Conservation (phyloP, 768 basidiomycete genomes). For the Tulasnella sp. region DNA sequence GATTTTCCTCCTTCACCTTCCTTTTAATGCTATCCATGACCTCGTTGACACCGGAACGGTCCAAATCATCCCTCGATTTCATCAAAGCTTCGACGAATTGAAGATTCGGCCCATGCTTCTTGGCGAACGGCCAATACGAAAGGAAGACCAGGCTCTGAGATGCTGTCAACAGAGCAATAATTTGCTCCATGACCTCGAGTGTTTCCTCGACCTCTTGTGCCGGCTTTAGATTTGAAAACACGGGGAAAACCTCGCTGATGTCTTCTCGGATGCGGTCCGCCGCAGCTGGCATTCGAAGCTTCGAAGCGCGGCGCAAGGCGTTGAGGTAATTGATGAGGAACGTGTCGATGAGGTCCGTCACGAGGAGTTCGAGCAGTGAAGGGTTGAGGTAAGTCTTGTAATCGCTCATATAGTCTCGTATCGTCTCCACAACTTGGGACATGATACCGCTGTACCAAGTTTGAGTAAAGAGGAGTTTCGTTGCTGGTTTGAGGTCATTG, state of each 20-base stretch:
- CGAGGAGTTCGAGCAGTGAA: constrained; percentile 84
- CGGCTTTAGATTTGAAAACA: constrained; percentile 80
- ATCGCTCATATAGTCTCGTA: constrained; percentile 96
- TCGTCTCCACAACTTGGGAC: constrained; percentile 88
- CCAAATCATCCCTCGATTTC: constrained; percentile 87
- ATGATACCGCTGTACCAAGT: constrained; percentile 91
- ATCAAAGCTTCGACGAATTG: constrained; percentile 89
- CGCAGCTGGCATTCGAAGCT: constrained; percentile 83
- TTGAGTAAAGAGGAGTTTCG: constrained; percentile 78
- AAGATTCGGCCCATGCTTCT: constrained; percentile 89
- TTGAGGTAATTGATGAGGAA: constrained; percentile 92
- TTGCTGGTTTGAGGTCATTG: constrained; percentile 89
- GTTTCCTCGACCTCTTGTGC: constrained; percentile 76
- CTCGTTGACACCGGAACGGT: constrained; percentile 82
- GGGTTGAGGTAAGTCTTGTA: constrained; percentile 90
- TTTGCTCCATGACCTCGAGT: constrained; percentile 86
- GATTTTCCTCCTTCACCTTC: constrained; percentile 86
- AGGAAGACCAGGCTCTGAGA: constrained; percentile 88
- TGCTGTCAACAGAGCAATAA: constrained; percentile 79
- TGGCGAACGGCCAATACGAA: constrained; percentile 92
- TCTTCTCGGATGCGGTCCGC: constrained; percentile 84
- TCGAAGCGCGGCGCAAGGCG: constrained; percentile 78
- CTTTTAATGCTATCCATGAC: constrained; percentile 93
- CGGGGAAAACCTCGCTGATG: constrained; percentile 71
- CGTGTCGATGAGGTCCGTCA: constrained; percentile 89